Evolutionary conservation across 345 rosid genomes (phyloP).

Genomic region (Euphorbia pulcherrima): DNA sequence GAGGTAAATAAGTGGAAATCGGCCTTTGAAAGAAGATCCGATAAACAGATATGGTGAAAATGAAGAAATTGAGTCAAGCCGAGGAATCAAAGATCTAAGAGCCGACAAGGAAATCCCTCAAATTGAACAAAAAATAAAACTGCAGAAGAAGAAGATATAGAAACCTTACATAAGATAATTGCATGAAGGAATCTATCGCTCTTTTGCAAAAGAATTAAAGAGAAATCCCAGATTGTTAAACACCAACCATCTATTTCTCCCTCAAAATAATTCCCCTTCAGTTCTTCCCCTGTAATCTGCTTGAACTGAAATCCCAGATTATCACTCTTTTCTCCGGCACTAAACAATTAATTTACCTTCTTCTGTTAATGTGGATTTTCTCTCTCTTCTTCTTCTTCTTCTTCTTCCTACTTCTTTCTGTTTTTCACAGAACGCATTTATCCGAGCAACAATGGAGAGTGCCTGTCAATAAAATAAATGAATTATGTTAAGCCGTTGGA

Average conservation of each 20-base stretch:
- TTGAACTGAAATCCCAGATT: neutral
- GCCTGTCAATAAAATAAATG: constrained; percentile 9
- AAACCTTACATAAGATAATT: constrained; percentile 16
- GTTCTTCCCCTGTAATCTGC: neutral
- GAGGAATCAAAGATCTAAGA: constrained; percentile 11
- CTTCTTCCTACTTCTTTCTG: neutral
- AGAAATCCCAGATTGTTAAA: constrained; percentile 7
- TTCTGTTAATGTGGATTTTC: neutral
- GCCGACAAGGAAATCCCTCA: constrained; percentile 1
- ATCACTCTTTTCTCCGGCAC: neutral
- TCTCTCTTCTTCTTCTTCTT: constrained; percentile 2
- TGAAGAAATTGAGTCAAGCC: neutral
- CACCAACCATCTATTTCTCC: neutral
- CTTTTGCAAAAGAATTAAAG: neutral
- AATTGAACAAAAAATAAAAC: neutral
- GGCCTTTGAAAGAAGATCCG: neutral
- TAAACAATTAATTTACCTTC: neutral
- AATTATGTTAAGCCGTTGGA: constrained; percentile 4
- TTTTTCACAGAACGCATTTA: neutral
- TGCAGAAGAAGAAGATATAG: neutral
- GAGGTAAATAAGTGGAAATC: neutral
- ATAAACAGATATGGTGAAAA: neutral
- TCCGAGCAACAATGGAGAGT: neutral
- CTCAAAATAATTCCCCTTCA: neutral
- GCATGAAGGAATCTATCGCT: constrained; percentile 11